Evolutionary conservation across 73 alveolate genomes (phyloP).

Genomic region (Paramecium octaurelia): DNA sequence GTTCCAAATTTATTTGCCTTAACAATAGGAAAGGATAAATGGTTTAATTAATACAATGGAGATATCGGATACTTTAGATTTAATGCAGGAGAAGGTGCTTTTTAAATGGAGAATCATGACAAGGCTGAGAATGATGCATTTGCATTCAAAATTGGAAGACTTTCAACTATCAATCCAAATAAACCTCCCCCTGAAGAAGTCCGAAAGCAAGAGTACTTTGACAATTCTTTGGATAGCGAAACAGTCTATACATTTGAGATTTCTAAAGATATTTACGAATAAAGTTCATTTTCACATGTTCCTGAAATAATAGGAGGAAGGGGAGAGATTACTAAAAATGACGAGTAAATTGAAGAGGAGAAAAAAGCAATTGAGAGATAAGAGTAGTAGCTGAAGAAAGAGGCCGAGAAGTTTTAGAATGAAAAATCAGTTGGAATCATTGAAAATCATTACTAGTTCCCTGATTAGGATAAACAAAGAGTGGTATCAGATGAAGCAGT

Average conservation of each 20-base stretch:
- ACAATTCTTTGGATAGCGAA: background rate
- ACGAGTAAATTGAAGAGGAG: background rate
- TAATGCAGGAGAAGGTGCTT: constrained; percentile 38
- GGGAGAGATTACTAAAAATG: background rate
- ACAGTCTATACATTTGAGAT: background rate
- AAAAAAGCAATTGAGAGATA: background rate
- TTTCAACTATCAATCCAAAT: background rate
- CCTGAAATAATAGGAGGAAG: background rate
- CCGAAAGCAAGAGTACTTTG: background rate
- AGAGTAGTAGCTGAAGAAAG: background rate
- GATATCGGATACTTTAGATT: constrained; percentile 10
- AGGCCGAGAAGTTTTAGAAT: background rate
- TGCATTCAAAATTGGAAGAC: background rate
- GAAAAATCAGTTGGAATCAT: background rate
- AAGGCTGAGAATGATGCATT: background rate
- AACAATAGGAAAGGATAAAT: constrained; percentile 21
- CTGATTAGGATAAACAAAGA: background rate
- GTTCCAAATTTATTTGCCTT: background rate
- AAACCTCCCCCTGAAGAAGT: background rate
- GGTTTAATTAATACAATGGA: constrained; percentile 22
- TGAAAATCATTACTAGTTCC: background rate
- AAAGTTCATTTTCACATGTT: background rate
- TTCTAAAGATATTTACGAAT: background rate
- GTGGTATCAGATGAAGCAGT: background rate
- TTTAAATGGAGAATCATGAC: background rate